Evolutionary conservation across 2,329 filamentous ascomycete species (phyloP).

Genomic region (Ceratocystis papillata): DNA sequence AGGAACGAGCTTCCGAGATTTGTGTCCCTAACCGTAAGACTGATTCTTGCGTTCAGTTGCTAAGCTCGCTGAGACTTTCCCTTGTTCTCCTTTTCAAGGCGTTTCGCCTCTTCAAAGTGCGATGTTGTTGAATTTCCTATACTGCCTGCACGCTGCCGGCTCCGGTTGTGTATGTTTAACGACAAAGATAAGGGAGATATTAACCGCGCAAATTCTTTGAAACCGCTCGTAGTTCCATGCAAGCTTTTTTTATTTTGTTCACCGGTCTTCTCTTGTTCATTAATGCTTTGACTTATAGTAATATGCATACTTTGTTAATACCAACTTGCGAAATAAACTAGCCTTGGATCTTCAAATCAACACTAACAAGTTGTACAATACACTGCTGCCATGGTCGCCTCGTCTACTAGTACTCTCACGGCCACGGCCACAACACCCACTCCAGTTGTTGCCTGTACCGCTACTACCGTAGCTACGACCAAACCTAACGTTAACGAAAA

Average conservation of each 20-base stretch:
- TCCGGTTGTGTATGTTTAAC: not conserved
- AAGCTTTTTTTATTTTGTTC: not conserved
- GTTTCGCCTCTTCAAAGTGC: too few species aligned
- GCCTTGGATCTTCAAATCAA: not conserved
- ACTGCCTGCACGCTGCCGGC: slow-evolving; percentile 1
- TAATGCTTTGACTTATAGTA: not conserved
- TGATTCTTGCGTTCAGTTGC: too few species aligned
- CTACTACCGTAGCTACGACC: not conserved
- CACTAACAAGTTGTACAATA: not conserved
- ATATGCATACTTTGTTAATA: not conserved
- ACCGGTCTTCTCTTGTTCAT: not conserved
- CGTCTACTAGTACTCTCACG: slow-evolving; percentile 6
- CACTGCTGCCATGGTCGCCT: slow-evolving; percentile 14
- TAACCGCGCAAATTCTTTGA: not conserved
- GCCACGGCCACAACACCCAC: not conserved
- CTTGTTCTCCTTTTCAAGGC: too few species aligned
- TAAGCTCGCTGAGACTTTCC: not conserved
- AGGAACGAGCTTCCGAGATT: too few species aligned
- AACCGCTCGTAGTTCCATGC: not conserved
- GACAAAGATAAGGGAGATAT: not conserved
- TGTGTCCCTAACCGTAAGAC: too few species aligned
- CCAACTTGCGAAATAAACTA: not conserved
- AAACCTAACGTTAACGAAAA: slow-evolving; percentile 12
- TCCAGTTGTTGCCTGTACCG: not conserved
- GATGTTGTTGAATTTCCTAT: too few species aligned